Evolutionary conservation across 768 basidiomycete genomes (phyloP).

Genomic region (Postia placenta): DNA sequence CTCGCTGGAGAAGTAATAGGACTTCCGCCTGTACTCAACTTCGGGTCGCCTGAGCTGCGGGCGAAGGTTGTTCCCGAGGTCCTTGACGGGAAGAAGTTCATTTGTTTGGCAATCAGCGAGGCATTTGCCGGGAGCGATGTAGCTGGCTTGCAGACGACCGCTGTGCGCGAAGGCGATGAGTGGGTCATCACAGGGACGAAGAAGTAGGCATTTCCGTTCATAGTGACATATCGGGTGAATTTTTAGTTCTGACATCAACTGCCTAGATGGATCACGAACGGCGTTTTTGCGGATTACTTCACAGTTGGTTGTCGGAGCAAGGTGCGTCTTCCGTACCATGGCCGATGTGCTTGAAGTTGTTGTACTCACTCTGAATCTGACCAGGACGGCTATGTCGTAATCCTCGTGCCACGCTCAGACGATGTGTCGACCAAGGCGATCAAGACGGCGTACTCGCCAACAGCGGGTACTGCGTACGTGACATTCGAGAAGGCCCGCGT

Average conservation of each 20-base stretch:
- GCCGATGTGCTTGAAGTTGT: too few species aligned
- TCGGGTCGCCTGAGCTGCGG: conserved; percentile 69
- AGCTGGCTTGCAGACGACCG: conserved; percentile 77
- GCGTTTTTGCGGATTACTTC: conserved; percentile 80
- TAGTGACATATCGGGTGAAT: too few species aligned
- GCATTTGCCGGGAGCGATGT: conserved; percentile 92
- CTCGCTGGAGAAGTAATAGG: conserved; percentile 80
- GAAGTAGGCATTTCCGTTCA: too few species aligned
- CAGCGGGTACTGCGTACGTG: conserved; percentile 87
- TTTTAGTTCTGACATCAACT: too few species aligned
- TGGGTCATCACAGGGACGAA: conserved; percentile 94
- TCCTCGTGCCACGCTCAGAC: conserved; percentile 67
- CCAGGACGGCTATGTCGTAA: conserved; percentile 67
- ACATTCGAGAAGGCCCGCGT: conserved; percentile 78
- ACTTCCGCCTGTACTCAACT: conserved; percentile 88
- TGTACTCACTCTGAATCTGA: not conserved
- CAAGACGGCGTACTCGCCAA: conserved; percentile 88
- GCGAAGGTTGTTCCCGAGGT: conserved; percentile 68
- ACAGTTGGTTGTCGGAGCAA: conserved; percentile 74
- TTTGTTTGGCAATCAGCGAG: conserved; percentile 88
- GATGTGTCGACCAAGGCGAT: conserved; percentile 81
- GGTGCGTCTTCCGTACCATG: conserved; percentile 29
- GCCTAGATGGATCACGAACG: conserved; percentile 91
- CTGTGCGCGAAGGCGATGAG: conserved; percentile 75
- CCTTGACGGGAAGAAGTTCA: conserved; percentile 73